Evolutionary conservation across 495 filamentous ascomycete species (phyloP).

Genomic region (Evernia prunastri): DNA sequence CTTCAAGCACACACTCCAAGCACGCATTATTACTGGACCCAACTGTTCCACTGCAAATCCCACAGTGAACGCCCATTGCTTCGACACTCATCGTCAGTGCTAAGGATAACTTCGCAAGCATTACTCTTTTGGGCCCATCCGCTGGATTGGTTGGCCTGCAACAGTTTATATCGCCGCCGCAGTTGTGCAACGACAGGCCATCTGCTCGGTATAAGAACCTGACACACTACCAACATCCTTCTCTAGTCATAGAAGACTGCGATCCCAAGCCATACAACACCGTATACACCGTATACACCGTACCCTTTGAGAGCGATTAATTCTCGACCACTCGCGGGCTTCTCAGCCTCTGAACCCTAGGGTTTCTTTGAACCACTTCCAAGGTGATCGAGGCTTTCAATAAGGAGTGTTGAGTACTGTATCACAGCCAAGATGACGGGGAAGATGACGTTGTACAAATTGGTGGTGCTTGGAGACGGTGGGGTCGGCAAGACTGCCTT

Average conservation of each 20-base stretch:
- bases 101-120: not conserved
- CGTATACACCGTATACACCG: no score
- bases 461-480: constrained; percentile 94
- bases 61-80: not conserved
- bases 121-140: constrained; percentile 13
- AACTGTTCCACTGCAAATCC: not conserved
- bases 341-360: not conserved
- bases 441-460: constrained; percentile 95
- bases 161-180: not conserved
- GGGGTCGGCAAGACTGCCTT: constrained; percentile 95
- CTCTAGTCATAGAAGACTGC: not conserved
- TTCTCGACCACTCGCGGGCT: not conserved
- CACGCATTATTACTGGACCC: not conserved
- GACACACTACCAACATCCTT: not conserved
- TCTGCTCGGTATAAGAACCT: constrained; percentile 1
- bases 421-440: constrained; percentile 48
- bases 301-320: no score
- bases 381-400: constrained; percentile 9
- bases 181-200: not conserved
- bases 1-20: not conserved
- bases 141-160: constrained; percentile 11
- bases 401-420: constrained; percentile 6
- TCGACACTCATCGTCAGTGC: not conserved
- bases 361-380: not conserved
- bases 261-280: not conserved